Percentiles rank a stretch among this genome's conserved stretches.
Evolutionary conservation across 495 filamentous ascomycete genomes (phyloP).

Genomic region (Podospora pseudoanserina): DNA sequence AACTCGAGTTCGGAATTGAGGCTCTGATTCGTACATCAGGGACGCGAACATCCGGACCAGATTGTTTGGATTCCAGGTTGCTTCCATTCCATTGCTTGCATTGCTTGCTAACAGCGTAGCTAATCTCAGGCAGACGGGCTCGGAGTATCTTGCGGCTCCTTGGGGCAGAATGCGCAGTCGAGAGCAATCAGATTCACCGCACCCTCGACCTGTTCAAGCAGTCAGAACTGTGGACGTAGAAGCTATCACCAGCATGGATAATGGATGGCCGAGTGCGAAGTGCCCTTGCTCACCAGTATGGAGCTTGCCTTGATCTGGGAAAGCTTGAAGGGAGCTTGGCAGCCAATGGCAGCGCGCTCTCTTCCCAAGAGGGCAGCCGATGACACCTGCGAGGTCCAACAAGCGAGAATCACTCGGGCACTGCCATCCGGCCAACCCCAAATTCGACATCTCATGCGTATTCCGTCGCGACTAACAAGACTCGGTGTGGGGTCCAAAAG

Average conservation of each 20-base stretch:
- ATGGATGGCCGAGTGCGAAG: not conserved
- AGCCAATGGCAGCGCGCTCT: not conserved
- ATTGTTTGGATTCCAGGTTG: too few species aligned
- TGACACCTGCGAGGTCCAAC: not conserved
- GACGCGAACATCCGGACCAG: not conserved
- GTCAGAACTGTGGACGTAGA: not conserved
- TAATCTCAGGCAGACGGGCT: not conserved
- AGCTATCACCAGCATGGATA: not conserved
- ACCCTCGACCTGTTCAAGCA: not conserved
- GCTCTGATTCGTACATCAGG: not conserved
- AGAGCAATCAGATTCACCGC: not conserved
- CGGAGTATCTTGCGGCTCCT: not conserved
- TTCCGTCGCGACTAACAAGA: not conserved
- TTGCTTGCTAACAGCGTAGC: not conserved
- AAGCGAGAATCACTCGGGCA: not conserved
- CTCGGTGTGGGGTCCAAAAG: not conserved
- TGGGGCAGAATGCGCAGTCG: not conserved
- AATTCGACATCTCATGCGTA: not conserved
- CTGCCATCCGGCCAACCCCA: not conserved
- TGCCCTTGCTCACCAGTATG: not conserved
- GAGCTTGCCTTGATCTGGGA: not conserved
- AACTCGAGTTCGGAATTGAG: not conserved
- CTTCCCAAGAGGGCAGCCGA: not conserved
- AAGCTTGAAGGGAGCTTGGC: conserved; percentile 4
- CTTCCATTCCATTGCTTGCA: too few species aligned